A percentile compares a stretch with the other conserved stretches of the same genome.
phyloP scores from a whole-genome alignment of 1,284 basidiomycete species.

The Trametes pubescens region DNA sequence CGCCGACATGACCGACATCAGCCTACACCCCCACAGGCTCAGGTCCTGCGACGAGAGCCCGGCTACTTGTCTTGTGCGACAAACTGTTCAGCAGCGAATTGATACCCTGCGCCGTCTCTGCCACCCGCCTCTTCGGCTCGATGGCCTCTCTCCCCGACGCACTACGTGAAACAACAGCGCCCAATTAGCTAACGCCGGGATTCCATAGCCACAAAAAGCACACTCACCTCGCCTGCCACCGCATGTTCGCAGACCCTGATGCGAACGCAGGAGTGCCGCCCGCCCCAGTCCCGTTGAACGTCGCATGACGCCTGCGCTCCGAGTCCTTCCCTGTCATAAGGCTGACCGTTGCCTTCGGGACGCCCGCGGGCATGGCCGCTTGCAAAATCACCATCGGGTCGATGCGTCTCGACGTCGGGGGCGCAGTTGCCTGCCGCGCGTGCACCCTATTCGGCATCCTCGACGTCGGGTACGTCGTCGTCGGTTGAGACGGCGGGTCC shows the following conservation, averaged over 20 bases:
- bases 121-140: neutral
- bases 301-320: conserved; percentile 16
- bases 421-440: conserved; percentile 15
- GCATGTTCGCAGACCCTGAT: neutral
- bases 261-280: neutral
- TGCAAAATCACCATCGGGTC: neutral
- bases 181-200: neutral
- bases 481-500: neutral
- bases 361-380: neutral
- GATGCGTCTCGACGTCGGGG: neutral
- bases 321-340: neutral
- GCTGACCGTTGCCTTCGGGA: neutral
- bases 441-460: conserved; percentile 8
- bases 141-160: neutral
- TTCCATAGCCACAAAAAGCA: too few relatives aligned
- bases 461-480: conserved; percentile 8
- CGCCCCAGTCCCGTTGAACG: conserved; percentile 2
- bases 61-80: too few relatives aligned
- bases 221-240: conserved; percentile 18
- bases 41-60: too few relatives aligned
- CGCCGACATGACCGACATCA: too few relatives aligned
- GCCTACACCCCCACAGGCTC: too few relatives aligned
- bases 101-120: neutral
- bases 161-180: neutral
- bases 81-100: too few relatives aligned